Conservation (phyloP, 495 filamentous ascomycete genomes). For the Neurospora sp. region DNA sequence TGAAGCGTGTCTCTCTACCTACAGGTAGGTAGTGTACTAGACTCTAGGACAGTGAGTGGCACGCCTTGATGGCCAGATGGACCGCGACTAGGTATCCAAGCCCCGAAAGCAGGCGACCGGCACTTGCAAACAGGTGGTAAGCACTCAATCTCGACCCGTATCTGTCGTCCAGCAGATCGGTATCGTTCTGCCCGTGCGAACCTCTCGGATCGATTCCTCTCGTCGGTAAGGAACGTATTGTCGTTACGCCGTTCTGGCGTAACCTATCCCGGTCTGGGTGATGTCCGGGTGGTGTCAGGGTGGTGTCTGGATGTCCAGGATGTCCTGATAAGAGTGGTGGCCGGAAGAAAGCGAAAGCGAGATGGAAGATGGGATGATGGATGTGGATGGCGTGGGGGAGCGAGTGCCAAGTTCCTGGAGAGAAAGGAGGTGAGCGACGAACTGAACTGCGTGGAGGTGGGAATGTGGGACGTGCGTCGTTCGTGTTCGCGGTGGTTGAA, state of each 20-base stretch:
- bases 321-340: not conserved
- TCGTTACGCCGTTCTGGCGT: not conserved
- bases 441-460: not conserved
- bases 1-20: no score
- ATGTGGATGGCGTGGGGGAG: not conserved
- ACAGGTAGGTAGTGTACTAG: no score
- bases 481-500: not conserved
- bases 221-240: not conserved
- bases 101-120: not conserved
- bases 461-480: not conserved
- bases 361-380: not conserved
- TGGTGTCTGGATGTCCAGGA: not conserved
- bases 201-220: not conserved
- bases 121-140: not conserved
- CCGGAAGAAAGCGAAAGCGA: slow-evolving; percentile 5
- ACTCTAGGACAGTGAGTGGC: no score
- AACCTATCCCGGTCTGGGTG: not conserved
- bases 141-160: not conserved
- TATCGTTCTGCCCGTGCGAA: not conserved
- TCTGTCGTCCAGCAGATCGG: not conserved
- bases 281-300: not conserved
- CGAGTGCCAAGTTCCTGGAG: not conserved
- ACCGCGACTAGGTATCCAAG: no score
- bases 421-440: not conserved
- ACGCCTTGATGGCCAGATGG: no score